Conservation (phyloP, 2,329 filamentous ascomycete genomes). For the Stagonosporopsis cucurbitacearum region DNA sequence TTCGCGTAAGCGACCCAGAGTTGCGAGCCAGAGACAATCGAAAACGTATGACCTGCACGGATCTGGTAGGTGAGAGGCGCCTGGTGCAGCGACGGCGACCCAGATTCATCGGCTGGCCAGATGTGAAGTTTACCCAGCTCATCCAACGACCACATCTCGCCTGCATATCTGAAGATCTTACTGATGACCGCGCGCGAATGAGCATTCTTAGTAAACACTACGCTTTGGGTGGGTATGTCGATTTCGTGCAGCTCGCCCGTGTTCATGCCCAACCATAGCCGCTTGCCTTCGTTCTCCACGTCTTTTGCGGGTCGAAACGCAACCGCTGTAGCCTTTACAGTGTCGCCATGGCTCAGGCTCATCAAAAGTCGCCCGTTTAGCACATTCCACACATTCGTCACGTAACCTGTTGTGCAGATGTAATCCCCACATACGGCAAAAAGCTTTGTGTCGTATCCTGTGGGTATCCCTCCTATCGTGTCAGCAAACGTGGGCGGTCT, state of each 20-base stretch:
- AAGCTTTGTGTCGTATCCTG: slow-evolving; percentile 84
- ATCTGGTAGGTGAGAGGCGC: slow-evolving; percentile 80
- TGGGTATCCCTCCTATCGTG: slow-evolving; percentile 76
- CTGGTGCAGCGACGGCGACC: slow-evolving; percentile 75
- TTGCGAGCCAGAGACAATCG: slow-evolving; percentile 81
- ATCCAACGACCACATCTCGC: slow-evolving; percentile 93
- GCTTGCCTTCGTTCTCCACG: slow-evolving; percentile 79
- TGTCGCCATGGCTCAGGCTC: slow-evolving; percentile 84
- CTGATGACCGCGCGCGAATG: slow-evolving; percentile 82
- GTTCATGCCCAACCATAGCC: slow-evolving; percentile 89
- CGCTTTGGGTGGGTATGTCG: slow-evolving; percentile 75
- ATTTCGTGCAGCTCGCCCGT: slow-evolving; percentile 88
- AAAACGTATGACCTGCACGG: slow-evolving; percentile 83
- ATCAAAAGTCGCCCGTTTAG: slow-evolving; percentile 80
- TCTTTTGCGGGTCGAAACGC: slow-evolving; percentile 83
- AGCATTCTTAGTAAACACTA: slow-evolving; percentile 73
- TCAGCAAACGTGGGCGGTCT: slow-evolving; percentile 77
- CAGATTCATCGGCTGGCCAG: slow-evolving; percentile 81
- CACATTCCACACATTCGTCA: slow-evolving; percentile 89
- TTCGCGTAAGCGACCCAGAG: slow-evolving; percentile 90
- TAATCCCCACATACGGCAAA: slow-evolving; percentile 89
- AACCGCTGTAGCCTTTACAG: slow-evolving; percentile 79
- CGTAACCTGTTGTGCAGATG: slow-evolving; percentile 83
- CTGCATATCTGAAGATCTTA: slow-evolving; percentile 83
- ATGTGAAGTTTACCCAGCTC: slow-evolving; percentile 85